These are phyloP conservation scores for Tulasnella sp. DNA, from an alignment of 768 basidiomycete genomes.

Conservation along the genomic window DNA sequence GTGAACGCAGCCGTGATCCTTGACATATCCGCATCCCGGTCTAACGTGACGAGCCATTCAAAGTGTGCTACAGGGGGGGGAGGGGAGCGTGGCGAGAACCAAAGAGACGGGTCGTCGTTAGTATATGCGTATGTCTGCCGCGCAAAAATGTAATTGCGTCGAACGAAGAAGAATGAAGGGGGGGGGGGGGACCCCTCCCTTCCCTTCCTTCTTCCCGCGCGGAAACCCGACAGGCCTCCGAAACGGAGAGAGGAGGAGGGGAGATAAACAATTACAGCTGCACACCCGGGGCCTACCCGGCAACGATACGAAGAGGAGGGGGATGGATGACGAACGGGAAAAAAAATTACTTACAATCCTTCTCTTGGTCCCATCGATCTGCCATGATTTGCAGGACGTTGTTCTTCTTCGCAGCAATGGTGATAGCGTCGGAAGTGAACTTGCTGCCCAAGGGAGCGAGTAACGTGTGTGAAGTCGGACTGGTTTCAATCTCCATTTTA, in stretches of 20 bases:
- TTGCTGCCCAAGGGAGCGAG: conserved; percentile 26
- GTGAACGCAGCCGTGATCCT: conserved; percentile 25
- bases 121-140: background rate
- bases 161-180: background rate
- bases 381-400: conserved; percentile 27
- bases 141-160: background rate
- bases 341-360: conserved; percentile 26
- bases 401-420: conserved; percentile 26
- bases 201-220: background rate
- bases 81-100: background rate
- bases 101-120: background rate
- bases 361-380: conserved; percentile 28
- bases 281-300: background rate
- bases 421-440: conserved; percentile 27
- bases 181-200: background rate
- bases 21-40: conserved; percentile 27
- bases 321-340: too few relatives aligned
- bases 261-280: background rate
- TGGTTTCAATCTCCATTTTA: conserved; percentile 26
- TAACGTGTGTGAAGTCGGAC: conserved; percentile 24
- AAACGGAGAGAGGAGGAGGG: background rate
- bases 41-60: conserved; percentile 28
- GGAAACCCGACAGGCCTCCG: background rate
- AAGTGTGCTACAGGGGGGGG: conserved; percentile 24
- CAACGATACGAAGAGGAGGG: too few relatives aligned